Evolutionary conservation across 192 early-diverging fungal species (phyloP).

Genomic region (Coemansia sp.): DNA sequence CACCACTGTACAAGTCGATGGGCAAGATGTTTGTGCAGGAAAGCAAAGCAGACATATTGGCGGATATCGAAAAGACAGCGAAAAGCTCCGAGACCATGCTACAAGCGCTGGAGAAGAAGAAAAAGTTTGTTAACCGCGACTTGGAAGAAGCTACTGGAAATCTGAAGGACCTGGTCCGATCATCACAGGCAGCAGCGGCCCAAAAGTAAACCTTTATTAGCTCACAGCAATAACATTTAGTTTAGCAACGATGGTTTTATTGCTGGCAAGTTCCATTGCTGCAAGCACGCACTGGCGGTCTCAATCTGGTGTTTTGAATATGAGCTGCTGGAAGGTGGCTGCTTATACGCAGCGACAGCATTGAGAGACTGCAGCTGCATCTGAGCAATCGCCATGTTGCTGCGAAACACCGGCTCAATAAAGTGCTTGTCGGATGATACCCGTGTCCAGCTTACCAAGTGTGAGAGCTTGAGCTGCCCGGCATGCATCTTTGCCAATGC

Average conservation of each 20-base stretch:
- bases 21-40: conserved; percentile 55
- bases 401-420: conserved; percentile 15
- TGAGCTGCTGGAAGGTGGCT: not conserved
- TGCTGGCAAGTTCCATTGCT: conserved; percentile 14
- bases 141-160: conserved; percentile 37
- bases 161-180: conserved; percentile 35
- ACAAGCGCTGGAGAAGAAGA: conserved; percentile 47
- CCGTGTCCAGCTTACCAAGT: conserved; percentile 41
- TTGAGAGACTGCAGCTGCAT: conserved; percentile 17
- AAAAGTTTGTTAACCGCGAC: conserved; percentile 49
- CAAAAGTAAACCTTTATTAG: conserved; percentile 1
- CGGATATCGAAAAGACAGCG: conserved; percentile 30
- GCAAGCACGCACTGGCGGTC: conserved; percentile 23
- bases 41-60: conserved; percentile 22
- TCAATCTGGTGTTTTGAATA: conserved; percentile 11
- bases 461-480: conserved; percentile 26
- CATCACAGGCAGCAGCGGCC: conserved; percentile 9
- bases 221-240: not conserved
- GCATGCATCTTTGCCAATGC: conserved; percentile 26
- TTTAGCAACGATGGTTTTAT: not conserved
- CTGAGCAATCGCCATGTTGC: conserved; percentile 15
- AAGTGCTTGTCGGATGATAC: conserved; percentile 26
- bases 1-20: conserved; percentile 43
- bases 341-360: not conserved
- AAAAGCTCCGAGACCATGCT: conserved; percentile 10